These are phyloP conservation scores for Colletotrichum eremochloae DNA, from an alignment of 2,329 filamentous ascomycete species.

Conservation along the genomic window DNA sequence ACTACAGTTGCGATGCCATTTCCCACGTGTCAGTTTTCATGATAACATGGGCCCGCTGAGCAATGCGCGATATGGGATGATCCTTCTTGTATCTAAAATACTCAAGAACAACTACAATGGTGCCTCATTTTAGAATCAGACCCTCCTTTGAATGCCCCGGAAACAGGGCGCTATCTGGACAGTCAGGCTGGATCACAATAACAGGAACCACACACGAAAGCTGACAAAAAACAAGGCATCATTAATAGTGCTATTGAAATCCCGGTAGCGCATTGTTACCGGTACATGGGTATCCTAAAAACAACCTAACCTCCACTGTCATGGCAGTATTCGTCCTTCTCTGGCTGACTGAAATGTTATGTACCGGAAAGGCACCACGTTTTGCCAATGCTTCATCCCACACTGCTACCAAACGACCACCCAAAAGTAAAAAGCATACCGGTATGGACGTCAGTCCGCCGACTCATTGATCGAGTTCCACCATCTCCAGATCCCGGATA, in stretches of 20 bases:
- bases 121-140: too few relatives aligned
- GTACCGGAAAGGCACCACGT: neutral
- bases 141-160: too few relatives aligned
- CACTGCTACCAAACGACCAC: neutral
- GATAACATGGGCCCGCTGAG: too few relatives aligned
- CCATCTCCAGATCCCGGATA: neutral
- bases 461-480: neutral
- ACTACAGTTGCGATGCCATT: too few relatives aligned
- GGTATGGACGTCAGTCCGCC: neutral
- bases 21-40: too few relatives aligned
- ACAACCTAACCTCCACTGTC: neutral
- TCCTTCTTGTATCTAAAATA: too few relatives aligned
- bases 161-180: neutral
- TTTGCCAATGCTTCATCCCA: neutral
- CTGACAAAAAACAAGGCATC: neutral
- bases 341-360: neutral
- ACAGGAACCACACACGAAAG: neutral
- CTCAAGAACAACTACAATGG: too few relatives aligned
- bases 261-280: fast-evolving
- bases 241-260: neutral
- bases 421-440: neutral
- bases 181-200: neutral
- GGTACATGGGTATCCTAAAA: neutral
- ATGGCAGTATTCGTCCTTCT: neutral
- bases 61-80: too few relatives aligned